These are phyloP conservation scores for Aquilaria yunnanensis DNA, from an alignment of 345 rosid species.

Conservation along the genomic window DNA sequence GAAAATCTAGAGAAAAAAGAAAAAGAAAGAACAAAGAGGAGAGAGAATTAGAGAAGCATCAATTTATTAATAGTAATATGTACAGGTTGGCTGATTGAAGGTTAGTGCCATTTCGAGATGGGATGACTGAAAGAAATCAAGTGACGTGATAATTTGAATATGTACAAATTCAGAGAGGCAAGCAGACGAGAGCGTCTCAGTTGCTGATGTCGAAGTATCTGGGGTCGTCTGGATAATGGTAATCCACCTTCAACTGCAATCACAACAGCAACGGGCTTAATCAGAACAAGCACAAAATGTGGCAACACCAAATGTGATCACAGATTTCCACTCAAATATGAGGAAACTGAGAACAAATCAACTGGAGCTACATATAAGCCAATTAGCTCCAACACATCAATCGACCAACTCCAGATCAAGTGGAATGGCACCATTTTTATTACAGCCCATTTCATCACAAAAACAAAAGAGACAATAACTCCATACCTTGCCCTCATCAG, in stretches of 20 bases:
- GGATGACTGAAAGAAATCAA: slow-evolving; percentile 14
- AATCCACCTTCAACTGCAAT: slow-evolving; percentile 79
- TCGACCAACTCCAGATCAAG: too few relatives aligned
- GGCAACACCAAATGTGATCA: too few relatives aligned
- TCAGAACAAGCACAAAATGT: not conserved
- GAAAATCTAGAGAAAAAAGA: too few relatives aligned
- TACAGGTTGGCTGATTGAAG: slow-evolving; percentile 19
- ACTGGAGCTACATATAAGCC: not conserved
- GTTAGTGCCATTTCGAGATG: slow-evolving; percentile 25
- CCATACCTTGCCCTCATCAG: slow-evolving; percentile 98
- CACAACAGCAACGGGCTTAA: slow-evolving; percentile 7
- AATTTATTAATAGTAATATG: slow-evolving; percentile 15
- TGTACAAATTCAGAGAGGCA: slow-evolving; percentile 20
- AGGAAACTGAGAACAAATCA: not conserved
- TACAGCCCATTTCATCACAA: not conserved
- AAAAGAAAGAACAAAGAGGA: too few relatives aligned
- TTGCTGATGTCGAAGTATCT: slow-evolving; percentile 69
- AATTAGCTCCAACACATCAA: too few relatives aligned
- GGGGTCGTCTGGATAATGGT: slow-evolving; percentile 82
- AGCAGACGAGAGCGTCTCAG: slow-evolving; percentile 22
- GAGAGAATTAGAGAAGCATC: not conserved
- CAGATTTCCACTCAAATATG: too few relatives aligned
- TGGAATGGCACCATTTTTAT: too few relatives aligned
- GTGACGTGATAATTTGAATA: slow-evolving; percentile 3
- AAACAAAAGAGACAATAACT: not conserved